Percentiles rank a stretch among this genome's conserved stretches.
Conservation (phyloP, 805 yeast genomes). For the Pachysolen tannophilus region DNA sequence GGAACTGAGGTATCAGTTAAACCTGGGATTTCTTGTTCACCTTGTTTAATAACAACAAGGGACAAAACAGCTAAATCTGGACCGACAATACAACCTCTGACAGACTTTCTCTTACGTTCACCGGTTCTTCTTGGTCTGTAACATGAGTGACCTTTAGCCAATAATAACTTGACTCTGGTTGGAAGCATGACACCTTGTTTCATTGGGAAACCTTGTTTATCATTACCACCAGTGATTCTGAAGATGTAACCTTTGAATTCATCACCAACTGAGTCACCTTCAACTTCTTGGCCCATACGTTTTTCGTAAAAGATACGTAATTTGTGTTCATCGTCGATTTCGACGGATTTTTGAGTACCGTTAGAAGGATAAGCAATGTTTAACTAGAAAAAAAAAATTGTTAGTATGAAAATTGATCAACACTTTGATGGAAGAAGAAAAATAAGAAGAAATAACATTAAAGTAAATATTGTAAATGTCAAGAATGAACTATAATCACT, state of each 20-base stretch:
- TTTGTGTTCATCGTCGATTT: constrained; percentile 98
- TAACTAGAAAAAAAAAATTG: constrained; percentile 49
- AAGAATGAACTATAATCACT: no score
- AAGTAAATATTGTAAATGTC: no score
- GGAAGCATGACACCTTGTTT: constrained; percentile 99
- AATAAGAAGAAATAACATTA: no score
- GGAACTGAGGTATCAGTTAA: constrained; percentile 91
- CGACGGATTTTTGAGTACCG: constrained; percentile 98
- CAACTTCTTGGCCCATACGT: constrained; percentile 99
- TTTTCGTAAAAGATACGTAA: constrained; percentile 97
- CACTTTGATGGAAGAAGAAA: no score
- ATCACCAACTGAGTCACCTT: constrained; percentile 96
- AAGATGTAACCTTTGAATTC: constrained; percentile 99
- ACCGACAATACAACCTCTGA: constrained; percentile 98
- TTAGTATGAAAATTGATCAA: no score
- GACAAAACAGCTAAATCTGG: constrained; percentile 95
- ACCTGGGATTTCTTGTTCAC: constrained; percentile 94
- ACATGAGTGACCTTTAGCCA: constrained; percentile 93
- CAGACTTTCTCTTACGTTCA: constrained; percentile 99
- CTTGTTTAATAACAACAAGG: constrained; percentile 91
- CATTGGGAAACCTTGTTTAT: constrained; percentile 99
- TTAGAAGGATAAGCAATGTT: constrained; percentile 99
- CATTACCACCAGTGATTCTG: constrained; percentile 99
- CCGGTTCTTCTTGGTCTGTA: constrained; percentile 99
- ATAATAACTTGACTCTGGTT: constrained; percentile 95